A percentile compares a stretch with the other conserved stretches of the same genome.
Evolutionary conservation across 208 protist genomes (phyloP).

Genomic region (Trichomonas tenax): DNA sequence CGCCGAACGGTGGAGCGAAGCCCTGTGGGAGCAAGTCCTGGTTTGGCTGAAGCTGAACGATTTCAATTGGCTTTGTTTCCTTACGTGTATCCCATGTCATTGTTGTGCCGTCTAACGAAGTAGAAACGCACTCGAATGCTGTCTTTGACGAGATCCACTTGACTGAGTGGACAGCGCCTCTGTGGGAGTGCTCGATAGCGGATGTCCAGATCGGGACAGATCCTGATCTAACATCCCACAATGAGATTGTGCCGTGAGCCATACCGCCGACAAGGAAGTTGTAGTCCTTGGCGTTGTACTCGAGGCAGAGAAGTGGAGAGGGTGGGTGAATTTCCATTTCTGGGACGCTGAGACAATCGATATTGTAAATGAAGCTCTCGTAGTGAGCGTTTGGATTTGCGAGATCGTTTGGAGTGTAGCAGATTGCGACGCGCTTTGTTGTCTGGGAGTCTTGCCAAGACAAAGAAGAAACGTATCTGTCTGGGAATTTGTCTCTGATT

Average conservation of each 20-base stretch:
- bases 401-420: not conserved
- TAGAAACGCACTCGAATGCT: conserved; percentile 7
- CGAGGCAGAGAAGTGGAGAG: not conserved
- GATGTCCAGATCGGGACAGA: not conserved
- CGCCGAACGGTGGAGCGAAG: not conserved
- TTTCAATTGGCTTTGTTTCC: not conserved
- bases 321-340: not conserved
- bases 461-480: not conserved
- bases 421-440: not conserved
- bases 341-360: not conserved
- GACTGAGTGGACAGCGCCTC: not conserved
- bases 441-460: not conserved
- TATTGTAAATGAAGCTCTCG: not conserved
- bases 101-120: not conserved
- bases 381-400: not conserved
- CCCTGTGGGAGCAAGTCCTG: not conserved
- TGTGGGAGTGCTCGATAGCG: not conserved
- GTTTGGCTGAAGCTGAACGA: not conserved
- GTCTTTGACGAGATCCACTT: not conserved
- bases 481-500: not conserved
- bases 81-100: conserved; percentile 7
- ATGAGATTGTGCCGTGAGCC: not conserved
- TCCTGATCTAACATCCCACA: conserved; percentile 6
- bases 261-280: not conserved
- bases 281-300: not conserved